Evolutionary conservation across 768 basidiomycete species (phyloP).

Genomic region (Hysterangium stoloniferum): DNA sequence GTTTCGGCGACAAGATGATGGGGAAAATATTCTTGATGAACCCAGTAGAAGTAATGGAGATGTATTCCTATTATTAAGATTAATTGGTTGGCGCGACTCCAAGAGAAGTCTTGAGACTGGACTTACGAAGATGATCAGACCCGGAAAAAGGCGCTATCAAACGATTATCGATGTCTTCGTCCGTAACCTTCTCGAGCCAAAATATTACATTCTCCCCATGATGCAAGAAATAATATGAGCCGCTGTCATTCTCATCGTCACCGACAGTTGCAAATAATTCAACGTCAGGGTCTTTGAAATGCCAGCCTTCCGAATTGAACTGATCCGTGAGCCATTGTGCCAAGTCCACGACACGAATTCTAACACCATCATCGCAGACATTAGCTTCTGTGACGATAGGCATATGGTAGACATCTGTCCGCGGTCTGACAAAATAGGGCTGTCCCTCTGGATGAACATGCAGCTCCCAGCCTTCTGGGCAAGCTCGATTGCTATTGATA

Average conservation of each 20-base stretch:
- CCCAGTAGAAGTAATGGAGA: conserved; percentile 43
- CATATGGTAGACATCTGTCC: conserved; percentile 20
- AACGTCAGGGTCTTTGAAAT: conserved; percentile 21
- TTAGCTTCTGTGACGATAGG: conserved; percentile 52
- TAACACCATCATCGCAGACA: conserved; percentile 30
- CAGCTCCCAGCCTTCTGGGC: conserved; percentile 41
- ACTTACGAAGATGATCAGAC: conserved; percentile 1
- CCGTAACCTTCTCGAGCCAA: conserved; percentile 44
- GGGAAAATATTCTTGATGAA: conserved; percentile 56
- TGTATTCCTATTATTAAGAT: neutral
- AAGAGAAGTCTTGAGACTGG: neutral
- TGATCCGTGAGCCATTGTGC: conserved; percentile 25
- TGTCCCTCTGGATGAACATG: conserved; percentile 56
- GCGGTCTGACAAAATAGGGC: conserved; percentile 41
- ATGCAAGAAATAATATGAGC: conserved; percentile 53
- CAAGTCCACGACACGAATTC: conserved; percentile 33
- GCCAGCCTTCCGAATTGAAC: neutral
- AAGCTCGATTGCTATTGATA: conserved; percentile 25
- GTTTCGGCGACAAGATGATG: conserved; percentile 31
- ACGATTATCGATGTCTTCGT: conserved; percentile 14
- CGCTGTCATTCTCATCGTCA: conserved; percentile 37
- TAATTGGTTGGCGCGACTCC: neutral
- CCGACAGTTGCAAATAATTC: conserved; percentile 34
- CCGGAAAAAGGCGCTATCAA: neutral
- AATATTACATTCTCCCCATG: conserved; percentile 39